A percentile compares a stretch with the other conserved stretches of the same genome.
These are phyloP conservation scores for Prunus fruticosa DNA, from an alignment of 306 rosid species.

Conservation along the genomic window DNA sequence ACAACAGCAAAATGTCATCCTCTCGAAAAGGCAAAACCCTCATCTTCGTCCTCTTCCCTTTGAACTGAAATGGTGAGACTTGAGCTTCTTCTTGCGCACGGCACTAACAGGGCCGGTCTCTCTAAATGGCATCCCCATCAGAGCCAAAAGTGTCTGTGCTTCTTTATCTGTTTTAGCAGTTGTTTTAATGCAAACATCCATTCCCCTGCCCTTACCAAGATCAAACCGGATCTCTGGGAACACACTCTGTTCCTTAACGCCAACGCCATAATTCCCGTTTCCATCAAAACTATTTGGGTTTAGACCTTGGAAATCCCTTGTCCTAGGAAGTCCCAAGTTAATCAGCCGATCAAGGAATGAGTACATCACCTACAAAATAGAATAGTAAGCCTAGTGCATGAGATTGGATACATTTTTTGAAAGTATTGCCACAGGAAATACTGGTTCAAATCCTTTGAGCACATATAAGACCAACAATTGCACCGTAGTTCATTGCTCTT, in stretches of 20 bases:
- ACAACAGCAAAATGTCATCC: slow-evolving; percentile 19
- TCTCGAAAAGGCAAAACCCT: slow-evolving; percentile 13
- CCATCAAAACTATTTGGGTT: slow-evolving; percentile 84
- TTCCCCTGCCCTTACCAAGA: slow-evolving; percentile 80
- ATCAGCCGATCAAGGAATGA: slow-evolving; percentile 81
- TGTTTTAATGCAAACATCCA: slow-evolving; percentile 85
- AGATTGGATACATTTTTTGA: background rate
- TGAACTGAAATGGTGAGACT: slow-evolving; percentile 85
- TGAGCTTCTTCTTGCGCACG: slow-evolving; percentile 78
- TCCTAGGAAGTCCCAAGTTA: slow-evolving; percentile 89
- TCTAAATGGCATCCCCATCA: slow-evolving; percentile 96
- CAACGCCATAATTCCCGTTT: slow-evolving; percentile 69
- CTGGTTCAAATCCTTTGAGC: background rate
- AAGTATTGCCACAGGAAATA: background rate
- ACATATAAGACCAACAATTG: background rate
- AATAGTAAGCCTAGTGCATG: slow-evolving; percentile 10
- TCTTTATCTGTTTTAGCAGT: slow-evolving; percentile 83
- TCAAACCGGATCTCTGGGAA: slow-evolving; percentile 80
- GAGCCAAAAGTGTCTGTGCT: slow-evolving; percentile 65
- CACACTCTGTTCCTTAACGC: slow-evolving; percentile 75
- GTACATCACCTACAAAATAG: slow-evolving; percentile 61
- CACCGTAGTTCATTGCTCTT: background rate
- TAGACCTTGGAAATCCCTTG: slow-evolving; percentile 95
- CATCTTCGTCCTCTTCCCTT: slow-evolving; percentile 60
- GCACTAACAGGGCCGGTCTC: slow-evolving; percentile 44